Evolutionary conservation across 257 asterid genomes (phyloP), one percentile per base, ranked within the genome.

Genomic region (Plantago ovata): DNA sequence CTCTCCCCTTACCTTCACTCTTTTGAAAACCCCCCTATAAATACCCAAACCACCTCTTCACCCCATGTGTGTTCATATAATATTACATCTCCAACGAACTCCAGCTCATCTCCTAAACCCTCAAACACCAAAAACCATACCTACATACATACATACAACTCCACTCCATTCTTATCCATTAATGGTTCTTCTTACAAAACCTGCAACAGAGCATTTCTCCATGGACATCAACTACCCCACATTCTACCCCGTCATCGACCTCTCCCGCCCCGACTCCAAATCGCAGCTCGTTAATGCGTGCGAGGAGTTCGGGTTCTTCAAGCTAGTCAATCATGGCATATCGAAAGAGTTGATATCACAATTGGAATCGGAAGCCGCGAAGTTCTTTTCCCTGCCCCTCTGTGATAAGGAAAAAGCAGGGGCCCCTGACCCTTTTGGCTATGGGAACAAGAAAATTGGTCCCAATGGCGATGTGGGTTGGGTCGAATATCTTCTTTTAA

Each of bases 231-330:
- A 36, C 64, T 51, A 58, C 71, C 62, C 64, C 51, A 49, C 84
- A 72, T 74, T 80, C 8, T 61, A 66, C 69, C 74, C 71, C 6
- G 72, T 50, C 38, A 76, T 88, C 3, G 96, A 88, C 88, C 95
- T 88, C 62, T 83, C 96, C 1, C 51, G 74, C 2, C 86, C 94
- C 7, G 95, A 83, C 65, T 68, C 80, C 8, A 79, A 70, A 38
- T 58, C 78, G 57, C 86, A 68, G 50, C 84, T 88, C 39, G 88
- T 88, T 1, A 72, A 76, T 19, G 96, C 96, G 60, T 85, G 95
- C 72, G 76, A 81, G 52, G 96, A 88, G 44, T 79, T 83, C 58
- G 96, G 96, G 0, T 88, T 88, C 89, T 84, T 84, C 57, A 87
- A 87, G 49, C 72, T 87, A 19, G 46, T 78, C 51, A 84, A 80